Percentiles rank a stretch among this genome's conserved stretches.
Conservation (phyloP, 768 basidiomycete genomes). For the Phylloporus arenicola region DNA sequence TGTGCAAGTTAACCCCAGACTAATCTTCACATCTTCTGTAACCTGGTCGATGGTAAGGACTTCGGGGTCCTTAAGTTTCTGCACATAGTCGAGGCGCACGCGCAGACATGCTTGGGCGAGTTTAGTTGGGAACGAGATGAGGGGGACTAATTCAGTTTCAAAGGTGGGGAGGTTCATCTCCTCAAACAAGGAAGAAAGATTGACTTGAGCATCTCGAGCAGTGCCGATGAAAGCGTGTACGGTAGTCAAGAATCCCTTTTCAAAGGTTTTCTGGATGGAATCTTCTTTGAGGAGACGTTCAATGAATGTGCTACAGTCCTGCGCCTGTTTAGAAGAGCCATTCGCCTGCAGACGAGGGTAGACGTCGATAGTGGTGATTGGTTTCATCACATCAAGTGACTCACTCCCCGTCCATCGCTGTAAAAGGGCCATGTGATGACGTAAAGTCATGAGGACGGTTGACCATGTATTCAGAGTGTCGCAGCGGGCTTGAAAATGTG, state of each 20-base stretch:
- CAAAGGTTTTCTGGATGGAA: slow-evolving; percentile 90
- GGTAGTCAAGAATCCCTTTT: slow-evolving; percentile 83
- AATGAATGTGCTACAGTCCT: slow-evolving; percentile 81
- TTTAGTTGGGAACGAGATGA: slow-evolving; percentile 95
- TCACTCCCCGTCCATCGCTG: slow-evolving; percentile 94
- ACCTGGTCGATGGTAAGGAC: slow-evolving; percentile 91
- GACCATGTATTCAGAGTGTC: slow-evolving; percentile 92
- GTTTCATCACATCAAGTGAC: slow-evolving; percentile 81
- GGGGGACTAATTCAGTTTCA: slow-evolving; percentile 79
- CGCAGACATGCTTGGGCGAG: slow-evolving; percentile 89
- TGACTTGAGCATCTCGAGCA: slow-evolving; percentile 83
- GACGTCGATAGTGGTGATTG: slow-evolving; percentile 60
- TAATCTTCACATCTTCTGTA: slow-evolving; percentile 86
- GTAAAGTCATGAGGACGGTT: slow-evolving; percentile 81
- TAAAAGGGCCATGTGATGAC: slow-evolving; percentile 71
- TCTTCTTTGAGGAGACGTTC: slow-evolving; percentile 95
- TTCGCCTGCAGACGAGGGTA: slow-evolving; percentile 27
- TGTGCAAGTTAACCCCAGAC: slow-evolving; percentile 89
- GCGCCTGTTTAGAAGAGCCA: slow-evolving; percentile 38
- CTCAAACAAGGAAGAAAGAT: slow-evolving; percentile 66
- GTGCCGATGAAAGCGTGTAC: slow-evolving; percentile 80
- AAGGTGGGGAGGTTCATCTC: slow-evolving; percentile 91
- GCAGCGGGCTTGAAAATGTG: slow-evolving; percentile 70
- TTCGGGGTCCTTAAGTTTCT: slow-evolving; percentile 83
- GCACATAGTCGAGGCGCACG: slow-evolving; percentile 83